Percentiles rank a stretch among this genome's conserved stretches.
Evolutionary conservation across 768 basidiomycete species (phyloP).

Genomic region (Mycena latifolia): DNA sequence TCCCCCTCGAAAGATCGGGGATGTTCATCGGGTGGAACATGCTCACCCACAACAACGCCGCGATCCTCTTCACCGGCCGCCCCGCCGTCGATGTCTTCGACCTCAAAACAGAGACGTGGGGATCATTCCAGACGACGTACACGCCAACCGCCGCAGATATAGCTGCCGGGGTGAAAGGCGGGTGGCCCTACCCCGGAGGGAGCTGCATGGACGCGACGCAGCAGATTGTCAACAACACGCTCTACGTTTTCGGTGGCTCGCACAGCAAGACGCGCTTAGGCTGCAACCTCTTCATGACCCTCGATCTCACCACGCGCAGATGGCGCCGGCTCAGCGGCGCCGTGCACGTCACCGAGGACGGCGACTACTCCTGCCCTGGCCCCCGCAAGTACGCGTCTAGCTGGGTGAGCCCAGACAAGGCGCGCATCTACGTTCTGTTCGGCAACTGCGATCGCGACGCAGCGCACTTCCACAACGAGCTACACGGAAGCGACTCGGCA

Average conservation of each 20-base stretch:
- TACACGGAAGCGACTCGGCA: slow-evolving; percentile 35
- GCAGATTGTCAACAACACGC: background rate
- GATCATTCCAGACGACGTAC: slow-evolving; percentile 42
- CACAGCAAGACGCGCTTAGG: slow-evolving; percentile 46
- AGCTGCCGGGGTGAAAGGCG: slow-evolving; percentile 21
- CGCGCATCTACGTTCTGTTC: slow-evolving; percentile 49
- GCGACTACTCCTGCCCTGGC: slow-evolving; percentile 43
- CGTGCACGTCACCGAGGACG: slow-evolving; percentile 32
- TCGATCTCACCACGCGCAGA: slow-evolving; percentile 36
- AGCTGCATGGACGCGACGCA: slow-evolving; percentile 33
- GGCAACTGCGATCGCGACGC: slow-evolving; percentile 50
- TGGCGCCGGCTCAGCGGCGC: slow-evolving; percentile 45
- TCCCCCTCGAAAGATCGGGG: slow-evolving; percentile 24
- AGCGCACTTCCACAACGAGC: slow-evolving; percentile 40
- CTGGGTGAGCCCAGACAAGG: slow-evolving; percentile 48
- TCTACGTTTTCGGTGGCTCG: slow-evolving; percentile 36
- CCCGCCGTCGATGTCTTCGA: slow-evolving; percentile 50
- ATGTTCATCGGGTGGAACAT: slow-evolving; percentile 41
- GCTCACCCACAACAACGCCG: slow-evolving; percentile 43
- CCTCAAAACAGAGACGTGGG: slow-evolving; percentile 50
- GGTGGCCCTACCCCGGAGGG: slow-evolving; percentile 43
- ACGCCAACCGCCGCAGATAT: slow-evolving; percentile 20
- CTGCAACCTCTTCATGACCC: slow-evolving; percentile 52
- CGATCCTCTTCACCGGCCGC: slow-evolving; percentile 51
- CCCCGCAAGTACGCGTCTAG: slow-evolving; percentile 48